A percentile compares a stretch with the other conserved stretches of the same genome.
These are phyloP conservation scores for Trametes coccinea DNA, from an alignment of 768 basidiomycete species.

Conservation along the genomic window DNA sequence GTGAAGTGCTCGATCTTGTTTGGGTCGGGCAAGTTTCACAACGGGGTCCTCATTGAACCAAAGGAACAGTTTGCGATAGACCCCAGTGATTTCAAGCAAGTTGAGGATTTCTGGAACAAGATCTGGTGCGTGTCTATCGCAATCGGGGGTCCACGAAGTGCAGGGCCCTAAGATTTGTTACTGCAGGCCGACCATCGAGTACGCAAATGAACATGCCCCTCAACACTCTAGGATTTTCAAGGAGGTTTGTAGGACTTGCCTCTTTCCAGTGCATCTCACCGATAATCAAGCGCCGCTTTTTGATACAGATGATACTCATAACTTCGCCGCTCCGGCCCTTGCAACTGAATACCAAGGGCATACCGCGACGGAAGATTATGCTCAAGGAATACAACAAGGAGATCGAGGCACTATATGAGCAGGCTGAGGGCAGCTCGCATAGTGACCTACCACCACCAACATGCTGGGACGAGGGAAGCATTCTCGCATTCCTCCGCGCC, in stretches of 20 bases:
- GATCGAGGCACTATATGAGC: constrained; percentile 21
- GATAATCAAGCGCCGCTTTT: not conserved
- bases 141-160: no score
- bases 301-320: constrained; percentile 22
- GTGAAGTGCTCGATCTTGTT: no score
- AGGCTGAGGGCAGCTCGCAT: constrained; percentile 23
- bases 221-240: constrained; percentile 40
- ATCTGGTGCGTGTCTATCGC: constrained; percentile 39
- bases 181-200: constrained; percentile 37
- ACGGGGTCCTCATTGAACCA: constrained; percentile 43
- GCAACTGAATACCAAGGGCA: constrained; percentile 24
- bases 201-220: constrained; percentile 40
- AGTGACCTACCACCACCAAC: constrained; percentile 17
- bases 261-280: not conserved
- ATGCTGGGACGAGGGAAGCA: constrained; percentile 11
- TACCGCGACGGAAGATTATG: constrained; percentile 28
- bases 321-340: constrained; percentile 15
- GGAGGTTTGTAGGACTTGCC: constrained; percentile 7
- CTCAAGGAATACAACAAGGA: constrained; percentile 23
- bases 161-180: not conserved
- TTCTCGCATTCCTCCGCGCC: constrained; percentile 16
- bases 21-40: no score
- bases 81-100: constrained; percentile 27
- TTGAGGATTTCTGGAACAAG: constrained; percentile 35
- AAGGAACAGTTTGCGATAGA: constrained; percentile 30